Evolutionary conservation across 2,329 filamentous ascomycete genomes (phyloP).

Genomic region (Coniochaeta sp.): DNA sequence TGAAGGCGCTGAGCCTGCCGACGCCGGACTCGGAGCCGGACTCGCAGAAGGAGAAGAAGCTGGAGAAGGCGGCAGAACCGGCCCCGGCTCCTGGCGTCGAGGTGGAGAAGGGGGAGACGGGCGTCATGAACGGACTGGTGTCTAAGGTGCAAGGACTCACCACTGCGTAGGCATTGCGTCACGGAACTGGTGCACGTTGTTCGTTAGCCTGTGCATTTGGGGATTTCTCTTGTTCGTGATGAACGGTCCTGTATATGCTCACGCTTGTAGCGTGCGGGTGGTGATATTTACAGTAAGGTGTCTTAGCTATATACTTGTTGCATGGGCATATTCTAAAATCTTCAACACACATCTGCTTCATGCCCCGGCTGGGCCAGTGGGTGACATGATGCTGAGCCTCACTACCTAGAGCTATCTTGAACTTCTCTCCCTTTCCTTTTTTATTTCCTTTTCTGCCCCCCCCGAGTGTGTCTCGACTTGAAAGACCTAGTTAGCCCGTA

Average conservation of each 20-base stretch:
- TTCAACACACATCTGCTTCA: not conserved
- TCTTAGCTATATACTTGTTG: not conserved
- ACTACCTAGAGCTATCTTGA: too few relatives aligned
- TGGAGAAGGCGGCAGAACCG: slow-evolving; percentile 7
- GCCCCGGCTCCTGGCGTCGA: slow-evolving; percentile 4
- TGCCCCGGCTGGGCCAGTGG: not conserved
- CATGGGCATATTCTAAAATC: not conserved
- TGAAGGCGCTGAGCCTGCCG: slow-evolving; percentile 31
- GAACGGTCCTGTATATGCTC: not conserved
- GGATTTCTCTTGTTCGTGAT: not conserved
- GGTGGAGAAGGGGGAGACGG: slow-evolving; percentile 6
- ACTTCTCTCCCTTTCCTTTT: too few relatives aligned
- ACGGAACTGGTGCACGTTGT: not conserved
- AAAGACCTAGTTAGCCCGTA: not conserved
- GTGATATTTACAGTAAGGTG: not conserved
- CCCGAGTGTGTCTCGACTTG: too few relatives aligned
- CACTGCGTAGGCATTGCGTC: slow-evolving; percentile 8
- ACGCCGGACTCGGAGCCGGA: slow-evolving; percentile 16
- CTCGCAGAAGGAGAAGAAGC: slow-evolving; percentile 11
- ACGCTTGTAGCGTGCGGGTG: not conserved
- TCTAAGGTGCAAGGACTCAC: slow-evolving; percentile 26
- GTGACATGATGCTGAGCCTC: not conserved
- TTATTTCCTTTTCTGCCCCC: too few relatives aligned
- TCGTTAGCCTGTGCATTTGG: not conserved
- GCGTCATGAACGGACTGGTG: slow-evolving; percentile 20